These are phyloP conservation scores for Pichia paraexigua DNA, from an alignment of 805 yeast species.

Conservation along the genomic window DNA sequence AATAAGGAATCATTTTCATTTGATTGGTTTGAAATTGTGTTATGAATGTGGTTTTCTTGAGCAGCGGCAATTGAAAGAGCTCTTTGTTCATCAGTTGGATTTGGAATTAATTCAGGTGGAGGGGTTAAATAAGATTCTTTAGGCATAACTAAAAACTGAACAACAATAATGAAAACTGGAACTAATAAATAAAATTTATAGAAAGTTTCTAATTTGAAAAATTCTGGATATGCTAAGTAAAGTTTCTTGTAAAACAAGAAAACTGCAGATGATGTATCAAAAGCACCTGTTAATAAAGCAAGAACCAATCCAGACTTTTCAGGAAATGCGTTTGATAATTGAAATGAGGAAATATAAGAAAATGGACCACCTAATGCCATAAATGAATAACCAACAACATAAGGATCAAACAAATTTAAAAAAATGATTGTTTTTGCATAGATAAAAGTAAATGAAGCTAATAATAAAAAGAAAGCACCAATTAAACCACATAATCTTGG, in stretches of 20 bases:
- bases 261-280: constrained; percentile 50
- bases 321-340: constrained; percentile 50
- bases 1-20: constrained; percentile 14
- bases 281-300: constrained; percentile 50
- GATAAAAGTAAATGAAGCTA: constrained; percentile 41
- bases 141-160: constrained; percentile 42
- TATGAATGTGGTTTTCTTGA: constrained; percentile 20
- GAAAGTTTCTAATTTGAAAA: constrained; percentile 36
- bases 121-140: constrained; percentile 41
- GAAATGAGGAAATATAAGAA: constrained; percentile 48
- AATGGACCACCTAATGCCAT: constrained; percentile 56
- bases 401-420: constrained; percentile 36
- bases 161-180: constrained; percentile 41
- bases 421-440: constrained; percentile 24
- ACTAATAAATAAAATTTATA: constrained; percentile 41
- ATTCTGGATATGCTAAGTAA: constrained; percentile 27
- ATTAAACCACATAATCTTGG: constrained; percentile 47
- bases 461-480: constrained; percentile 39
- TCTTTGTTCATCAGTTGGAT: constrained; percentile 23
- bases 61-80: constrained; percentile 22
- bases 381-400: constrained; percentile 40
- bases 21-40: constrained; percentile 1
- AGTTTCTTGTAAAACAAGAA: constrained; percentile 40
- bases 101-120: constrained; percentile 27
- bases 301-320: constrained; percentile 42